Base-by-base conservation (phyloP, 2,329 filamentous ascomycete species). In the Colletotrichum tropicicola region DNA sequence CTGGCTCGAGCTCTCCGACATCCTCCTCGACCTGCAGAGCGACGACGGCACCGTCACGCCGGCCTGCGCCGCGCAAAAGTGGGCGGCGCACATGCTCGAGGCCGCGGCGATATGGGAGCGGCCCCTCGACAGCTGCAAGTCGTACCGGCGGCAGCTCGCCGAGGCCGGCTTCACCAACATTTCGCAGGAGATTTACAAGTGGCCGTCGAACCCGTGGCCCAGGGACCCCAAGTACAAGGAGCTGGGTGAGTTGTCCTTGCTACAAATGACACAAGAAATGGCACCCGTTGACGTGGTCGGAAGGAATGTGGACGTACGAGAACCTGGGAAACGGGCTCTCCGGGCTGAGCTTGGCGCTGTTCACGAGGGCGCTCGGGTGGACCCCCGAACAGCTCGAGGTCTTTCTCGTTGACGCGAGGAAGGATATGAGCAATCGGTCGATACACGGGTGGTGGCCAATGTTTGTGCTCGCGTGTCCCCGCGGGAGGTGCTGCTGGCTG, bases 91-190 rank as follows among this genome's bases (percentile, higher is more conserved):
- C 3, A 74, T 79, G 57, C 64, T 77, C 1, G 69, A 79, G 44
- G 72, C 75, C 1, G 73, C 74, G 0, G 62, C 57, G 2, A 70
- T 72, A 5, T 67, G 78, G 15, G 72, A 73, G 1, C 72, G 77
- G 1, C 69, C 73, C 1, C 68, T 73, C 0, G 68, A 74, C 39
- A 77, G 74, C 41, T 73, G 70, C 3, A 68, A 68, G 0, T 41
- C 60, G 0, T 77, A 78, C 37, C 73, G 72, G 53, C 72, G 77
- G 43, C 78, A 80, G 57, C 77, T 88, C 69, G 73, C 75, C 3
- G 82, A 83, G 12, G 84, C 81, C 0, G 87, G 87, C 1, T 89
- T 89, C 66, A 74, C 78, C 45, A 80, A 87, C 57, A 80, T 89
- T 0, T 73, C 74, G 0, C 81, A 86, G 69, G 73, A 78, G 2